Evolutionary conservation across 768 basidiomycete genomes (phyloP).

Genomic region (Collybia mongolica): DNA sequence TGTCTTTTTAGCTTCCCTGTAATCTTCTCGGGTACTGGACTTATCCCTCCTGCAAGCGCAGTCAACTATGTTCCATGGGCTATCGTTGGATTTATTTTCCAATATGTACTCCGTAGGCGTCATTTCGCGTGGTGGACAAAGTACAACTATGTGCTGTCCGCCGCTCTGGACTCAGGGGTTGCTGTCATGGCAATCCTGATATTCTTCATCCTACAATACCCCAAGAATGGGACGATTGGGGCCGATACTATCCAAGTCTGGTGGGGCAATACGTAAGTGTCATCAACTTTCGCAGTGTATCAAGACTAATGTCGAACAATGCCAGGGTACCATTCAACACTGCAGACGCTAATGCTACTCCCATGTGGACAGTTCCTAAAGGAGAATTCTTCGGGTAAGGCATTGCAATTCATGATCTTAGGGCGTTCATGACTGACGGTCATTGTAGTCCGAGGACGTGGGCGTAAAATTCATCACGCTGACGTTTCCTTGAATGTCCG

Average conservation of each 20-base stretch:
- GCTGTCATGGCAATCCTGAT: conserved; percentile 43
- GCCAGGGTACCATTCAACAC: conserved; percentile 35
- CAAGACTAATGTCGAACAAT: neutral
- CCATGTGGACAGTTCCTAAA: conserved; percentile 28
- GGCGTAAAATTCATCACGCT: neutral
- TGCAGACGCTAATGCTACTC: conserved; percentile 37
- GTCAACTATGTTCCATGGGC: conserved; percentile 71
- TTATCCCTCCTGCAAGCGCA: conserved; percentile 66
- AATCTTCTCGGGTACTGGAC: conserved; percentile 58
- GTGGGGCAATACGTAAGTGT: conserved; percentile 69
- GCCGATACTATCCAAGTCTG: conserved; percentile 49
- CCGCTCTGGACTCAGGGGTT: conserved; percentile 67
- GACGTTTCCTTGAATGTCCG: too few relatives aligned
- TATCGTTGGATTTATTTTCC: conserved; percentile 65
- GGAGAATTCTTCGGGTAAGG: conserved; percentile 32
- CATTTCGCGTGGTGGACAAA: conserved; percentile 74
- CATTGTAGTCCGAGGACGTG: conserved; percentile 15
- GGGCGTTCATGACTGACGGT: neutral
- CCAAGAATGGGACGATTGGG: conserved; percentile 59
- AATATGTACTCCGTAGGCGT: conserved; percentile 55
- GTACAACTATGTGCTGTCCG: conserved; percentile 67
- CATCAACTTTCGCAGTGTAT: conserved; percentile 1
- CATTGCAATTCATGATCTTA: neutral
- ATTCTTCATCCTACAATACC: conserved; percentile 67
- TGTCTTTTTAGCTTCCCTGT: conserved; percentile 40